Percentiles rank a stretch among this genome's conserved stretches.
These are phyloP conservation scores for Candida gigantensis DNA, from an alignment of 1,139 yeast species.

Conservation along the genomic window DNA sequence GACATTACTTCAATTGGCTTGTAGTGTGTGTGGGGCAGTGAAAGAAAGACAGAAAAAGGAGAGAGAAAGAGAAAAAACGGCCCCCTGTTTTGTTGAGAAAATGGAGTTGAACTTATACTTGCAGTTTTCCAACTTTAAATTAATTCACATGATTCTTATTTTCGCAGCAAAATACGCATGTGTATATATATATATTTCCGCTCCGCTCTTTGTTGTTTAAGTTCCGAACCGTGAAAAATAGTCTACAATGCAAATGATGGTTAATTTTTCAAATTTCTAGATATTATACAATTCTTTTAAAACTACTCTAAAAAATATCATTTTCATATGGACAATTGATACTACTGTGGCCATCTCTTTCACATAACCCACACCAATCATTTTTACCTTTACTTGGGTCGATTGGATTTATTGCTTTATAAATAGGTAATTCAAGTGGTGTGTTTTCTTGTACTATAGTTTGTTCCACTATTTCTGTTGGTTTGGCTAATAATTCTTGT, in stretches of 20 bases:
- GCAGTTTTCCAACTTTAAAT: too few species aligned
- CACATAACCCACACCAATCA: constrained; percentile 93
- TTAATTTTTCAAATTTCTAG: too few species aligned
- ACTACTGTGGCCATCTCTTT: constrained; percentile 83
- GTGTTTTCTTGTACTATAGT: too few species aligned
- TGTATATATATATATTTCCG: too few species aligned
- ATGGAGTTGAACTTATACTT: background rate
- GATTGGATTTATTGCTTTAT: constrained; percentile 45
- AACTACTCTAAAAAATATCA: constrained; percentile 27
- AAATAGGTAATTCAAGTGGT: constrained; percentile 45
- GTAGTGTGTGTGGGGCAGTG: constrained; percentile 5
- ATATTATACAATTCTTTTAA: too few species aligned
- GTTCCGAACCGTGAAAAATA: too few species aligned
- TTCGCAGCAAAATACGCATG: too few species aligned
- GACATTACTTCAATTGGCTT: too few species aligned
- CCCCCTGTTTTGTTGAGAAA: background rate
- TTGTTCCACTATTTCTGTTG: too few species aligned
- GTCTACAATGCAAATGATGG: too few species aligned
- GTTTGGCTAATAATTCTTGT: background rate
- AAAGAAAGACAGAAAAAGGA: background rate
- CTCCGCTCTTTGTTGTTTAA: too few species aligned
- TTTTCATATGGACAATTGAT: constrained; percentile 85
- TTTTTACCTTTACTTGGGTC: constrained; percentile 77
- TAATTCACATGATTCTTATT: too few species aligned
- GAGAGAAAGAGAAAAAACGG: background rate